phyloP scores from a whole-genome alignment of 805 yeast genomes.

The Yamadazyma akitaensis region DNA sequence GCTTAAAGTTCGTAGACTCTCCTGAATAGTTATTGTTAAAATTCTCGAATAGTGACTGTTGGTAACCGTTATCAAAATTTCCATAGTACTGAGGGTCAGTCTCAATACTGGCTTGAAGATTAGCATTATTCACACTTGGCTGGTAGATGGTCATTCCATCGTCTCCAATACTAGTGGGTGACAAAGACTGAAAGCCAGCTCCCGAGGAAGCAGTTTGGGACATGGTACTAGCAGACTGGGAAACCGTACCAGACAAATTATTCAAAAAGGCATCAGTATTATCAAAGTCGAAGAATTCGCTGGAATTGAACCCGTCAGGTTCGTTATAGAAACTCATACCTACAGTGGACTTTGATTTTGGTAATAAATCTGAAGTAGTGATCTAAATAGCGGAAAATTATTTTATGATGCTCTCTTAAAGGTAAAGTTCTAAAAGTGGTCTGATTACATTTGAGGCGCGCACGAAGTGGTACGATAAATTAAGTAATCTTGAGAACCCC shows the following conservation, averaged over 20 bases:
- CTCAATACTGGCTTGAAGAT: background rate
- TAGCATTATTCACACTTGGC: background rate
- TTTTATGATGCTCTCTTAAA: background rate
- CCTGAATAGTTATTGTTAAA: conserved; percentile 3
- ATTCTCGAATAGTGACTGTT: conserved; percentile 1
- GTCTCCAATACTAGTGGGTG: conserved; percentile 15
- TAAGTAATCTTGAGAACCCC: no score
- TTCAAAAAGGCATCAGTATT: conserved; percentile 29
- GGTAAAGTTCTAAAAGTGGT: conserved; percentile 4
- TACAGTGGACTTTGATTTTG: background rate
- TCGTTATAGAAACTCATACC: conserved; percentile 1
- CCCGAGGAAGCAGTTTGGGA: background rate
- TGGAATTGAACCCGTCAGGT: conserved; percentile 2
- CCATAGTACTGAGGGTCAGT: background rate
- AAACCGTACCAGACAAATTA: conserved; percentile 23
- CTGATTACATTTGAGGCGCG: conserved; percentile 5
- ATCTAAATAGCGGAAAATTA: background rate
- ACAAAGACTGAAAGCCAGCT: conserved; percentile 6
- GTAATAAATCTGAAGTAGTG: background rate
- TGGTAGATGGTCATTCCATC: background rate
- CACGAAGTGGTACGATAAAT: conserved; percentile 2
- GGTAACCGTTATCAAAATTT: conserved; percentile 1
- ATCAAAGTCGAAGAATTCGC: conserved; percentile 23
- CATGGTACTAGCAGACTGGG: background rate
- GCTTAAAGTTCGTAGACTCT: background rate